Evolutionary conservation across 306 rosid species (phyloP).

Genomic region (Coriaria nepalensis): DNA sequence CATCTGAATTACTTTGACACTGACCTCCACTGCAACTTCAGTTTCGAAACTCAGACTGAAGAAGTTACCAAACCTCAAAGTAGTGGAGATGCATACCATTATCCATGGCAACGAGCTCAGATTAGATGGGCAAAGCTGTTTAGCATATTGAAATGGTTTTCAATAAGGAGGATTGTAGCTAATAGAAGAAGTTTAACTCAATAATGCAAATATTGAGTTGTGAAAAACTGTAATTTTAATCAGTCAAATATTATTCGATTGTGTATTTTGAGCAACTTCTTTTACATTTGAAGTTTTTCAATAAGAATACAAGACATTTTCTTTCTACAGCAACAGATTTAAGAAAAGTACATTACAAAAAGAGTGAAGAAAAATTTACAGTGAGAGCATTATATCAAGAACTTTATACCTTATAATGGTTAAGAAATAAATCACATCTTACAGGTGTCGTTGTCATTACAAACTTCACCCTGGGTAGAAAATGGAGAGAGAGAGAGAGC

Average conservation of each 20-base stretch:
- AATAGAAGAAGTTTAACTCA: conserved; percentile 3
- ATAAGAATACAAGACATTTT: background rate
- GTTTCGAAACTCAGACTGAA: conserved; percentile 33
- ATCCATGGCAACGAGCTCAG: conserved; percentile 43
- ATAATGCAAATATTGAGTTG: no score
- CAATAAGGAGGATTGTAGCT: conserved; percentile 25
- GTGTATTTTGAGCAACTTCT: background rate
- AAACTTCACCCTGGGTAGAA: conserved; percentile 44
- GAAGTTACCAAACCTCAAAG: conserved; percentile 31
- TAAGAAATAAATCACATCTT: conserved; percentile 4
- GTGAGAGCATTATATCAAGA: no score
- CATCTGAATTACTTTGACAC: conserved; percentile 55
- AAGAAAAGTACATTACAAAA: background rate
- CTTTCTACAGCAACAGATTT: background rate
- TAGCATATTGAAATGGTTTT: conserved; percentile 73
- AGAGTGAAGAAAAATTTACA: background rate
- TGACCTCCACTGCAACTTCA: conserved; percentile 27
- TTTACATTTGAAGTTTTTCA: conserved; percentile 11
- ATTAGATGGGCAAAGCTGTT: conserved; percentile 74
- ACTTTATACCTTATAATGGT: no score
- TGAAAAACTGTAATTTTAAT: no score
- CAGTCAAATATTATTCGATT: no score
- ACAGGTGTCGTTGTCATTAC: conserved; percentile 49
- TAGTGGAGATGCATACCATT: conserved; percentile 10
- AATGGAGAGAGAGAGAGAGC: conserved; percentile 1